phyloP scores from a whole-genome alignment of 1,139 yeast species.

The Geotrichum europaeum region DNA sequence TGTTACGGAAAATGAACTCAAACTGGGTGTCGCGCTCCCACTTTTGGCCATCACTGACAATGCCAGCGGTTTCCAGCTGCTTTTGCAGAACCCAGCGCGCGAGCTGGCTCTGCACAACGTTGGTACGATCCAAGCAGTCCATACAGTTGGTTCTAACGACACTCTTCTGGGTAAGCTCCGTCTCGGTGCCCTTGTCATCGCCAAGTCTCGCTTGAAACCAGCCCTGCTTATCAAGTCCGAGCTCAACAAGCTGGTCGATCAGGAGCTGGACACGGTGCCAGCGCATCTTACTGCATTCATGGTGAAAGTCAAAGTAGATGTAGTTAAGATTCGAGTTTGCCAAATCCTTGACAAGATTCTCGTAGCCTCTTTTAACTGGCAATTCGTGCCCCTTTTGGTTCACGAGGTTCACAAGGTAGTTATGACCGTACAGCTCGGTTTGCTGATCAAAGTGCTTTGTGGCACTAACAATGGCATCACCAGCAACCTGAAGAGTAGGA shows the following conservation, averaged over 20 bases:
- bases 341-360: conserved; percentile 60
- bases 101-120: conserved; percentile 88
- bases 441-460: conserved; percentile 70
- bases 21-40: conserved; percentile 50
- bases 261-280: conserved; percentile 85
- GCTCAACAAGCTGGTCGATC: conserved; percentile 55
- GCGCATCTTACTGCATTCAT: conserved; percentile 91
- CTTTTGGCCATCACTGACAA: conserved; percentile 29
- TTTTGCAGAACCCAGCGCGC: conserved; percentile 83
- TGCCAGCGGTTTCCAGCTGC: conserved; percentile 52
- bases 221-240: conserved; percentile 61
- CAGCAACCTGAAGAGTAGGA: conserved; percentile 71
- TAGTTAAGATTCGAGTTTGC: conserved; percentile 54
- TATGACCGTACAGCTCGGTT: conserved; percentile 64
- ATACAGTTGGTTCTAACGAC: conserved; percentile 95
- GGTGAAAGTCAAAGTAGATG: conserved; percentile 94
- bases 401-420: conserved; percentile 81
- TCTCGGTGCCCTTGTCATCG: conserved; percentile 25
- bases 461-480: conserved; percentile 55
- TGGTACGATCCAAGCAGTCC: conserved; percentile 97
- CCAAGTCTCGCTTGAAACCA: conserved; percentile 41
- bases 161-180: conserved; percentile 49
- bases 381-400: conserved; percentile 90
- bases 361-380: conserved; percentile 84
- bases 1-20: conserved; percentile 67